phyloP scores from a whole-genome alignment of 495 filamentous ascomycete species.

The Neurospora hispaniola region DNA sequence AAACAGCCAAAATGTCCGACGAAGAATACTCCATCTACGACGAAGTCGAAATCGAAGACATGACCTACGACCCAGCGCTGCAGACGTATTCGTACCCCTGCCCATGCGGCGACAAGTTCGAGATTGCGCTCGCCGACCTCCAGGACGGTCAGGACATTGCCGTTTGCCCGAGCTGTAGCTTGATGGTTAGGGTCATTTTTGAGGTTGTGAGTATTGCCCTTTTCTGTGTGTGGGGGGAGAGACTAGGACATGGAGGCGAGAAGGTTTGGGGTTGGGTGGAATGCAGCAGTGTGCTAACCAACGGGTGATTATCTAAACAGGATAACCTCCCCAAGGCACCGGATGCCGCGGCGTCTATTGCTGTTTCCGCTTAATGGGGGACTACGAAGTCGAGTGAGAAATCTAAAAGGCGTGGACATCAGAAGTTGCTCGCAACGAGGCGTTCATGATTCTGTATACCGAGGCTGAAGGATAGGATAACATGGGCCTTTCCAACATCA shows the following conservation, averaged over 20 bases:
- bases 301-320: slow-evolving; percentile 7
- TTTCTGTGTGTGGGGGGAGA: background rate
- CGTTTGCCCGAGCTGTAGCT: slow-evolving; percentile 89
- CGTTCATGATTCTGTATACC: background rate
- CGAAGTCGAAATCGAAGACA: slow-evolving; percentile 98
- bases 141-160: slow-evolving; percentile 84
- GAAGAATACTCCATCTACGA: slow-evolving; percentile 75
- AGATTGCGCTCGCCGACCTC: slow-evolving; percentile 78
- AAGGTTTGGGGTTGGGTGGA: background rate
- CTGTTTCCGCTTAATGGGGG: slow-evolving; percentile 11
- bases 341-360: slow-evolving; percentile 1
- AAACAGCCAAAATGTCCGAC: slow-evolving; percentile 42
- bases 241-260: too few relatives aligned
- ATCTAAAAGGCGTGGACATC: background rate
- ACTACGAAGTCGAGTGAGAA: background rate
- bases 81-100: slow-evolving; percentile 94
- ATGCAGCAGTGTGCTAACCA: background rate
- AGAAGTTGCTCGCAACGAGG: background rate
- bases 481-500: background rate
- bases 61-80: slow-evolving; percentile 76
- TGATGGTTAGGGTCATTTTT: slow-evolving; percentile 94
- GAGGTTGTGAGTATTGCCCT: slow-evolving; percentile 51
- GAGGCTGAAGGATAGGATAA: background rate
- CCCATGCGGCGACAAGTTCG: slow-evolving; percentile 94
- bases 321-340: slow-evolving; percentile 23